Evolutionary conservation across 2,329 filamentous ascomycete genomes (phyloP).

Genomic region (Samsoniella hepiali): DNA sequence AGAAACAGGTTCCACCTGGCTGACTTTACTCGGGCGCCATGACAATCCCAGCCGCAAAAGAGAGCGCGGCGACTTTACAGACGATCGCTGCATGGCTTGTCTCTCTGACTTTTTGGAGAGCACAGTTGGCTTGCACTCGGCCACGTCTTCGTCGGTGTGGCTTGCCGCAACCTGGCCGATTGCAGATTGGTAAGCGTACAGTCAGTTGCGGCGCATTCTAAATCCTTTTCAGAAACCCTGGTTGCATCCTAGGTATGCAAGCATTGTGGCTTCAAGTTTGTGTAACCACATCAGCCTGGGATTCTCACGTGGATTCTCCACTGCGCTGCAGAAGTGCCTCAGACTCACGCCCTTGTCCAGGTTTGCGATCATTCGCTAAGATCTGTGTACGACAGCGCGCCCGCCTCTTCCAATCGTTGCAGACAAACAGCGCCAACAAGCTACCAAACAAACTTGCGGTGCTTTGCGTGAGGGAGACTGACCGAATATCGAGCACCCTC

Average conservation of each 20-base stretch:
- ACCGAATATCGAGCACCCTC: background rate
- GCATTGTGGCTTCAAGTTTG: slow-evolving; percentile 4
- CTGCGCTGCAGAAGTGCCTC: slow-evolving; percentile 15
- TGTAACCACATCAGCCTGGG: slow-evolving; percentile 8
- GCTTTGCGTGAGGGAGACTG: background rate
- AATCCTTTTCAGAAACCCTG: slow-evolving; percentile 1
- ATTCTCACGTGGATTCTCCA: slow-evolving; percentile 18
- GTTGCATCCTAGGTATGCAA: background rate
- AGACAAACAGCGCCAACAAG: background rate
- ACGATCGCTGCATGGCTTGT: background rate
- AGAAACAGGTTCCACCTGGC: background rate
- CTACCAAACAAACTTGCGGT: background rate
- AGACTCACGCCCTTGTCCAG: background rate
- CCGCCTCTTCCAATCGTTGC: background rate
- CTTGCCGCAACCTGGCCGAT: background rate
- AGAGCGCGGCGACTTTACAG: background rate
- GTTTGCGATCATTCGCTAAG: slow-evolving; percentile 9
- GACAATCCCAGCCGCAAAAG: background rate
- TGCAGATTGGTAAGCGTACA: background rate
- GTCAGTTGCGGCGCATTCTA: slow-evolving; percentile 1
- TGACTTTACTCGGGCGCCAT: background rate
- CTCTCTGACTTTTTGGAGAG: background rate
- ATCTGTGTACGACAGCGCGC: slow-evolving; percentile 8
- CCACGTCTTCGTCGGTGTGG: background rate
- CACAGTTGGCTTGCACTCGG: background rate